Base-by-base conservation (phyloP, 805 yeast species). In the Wickerhamomyces ciferrii region DNA sequence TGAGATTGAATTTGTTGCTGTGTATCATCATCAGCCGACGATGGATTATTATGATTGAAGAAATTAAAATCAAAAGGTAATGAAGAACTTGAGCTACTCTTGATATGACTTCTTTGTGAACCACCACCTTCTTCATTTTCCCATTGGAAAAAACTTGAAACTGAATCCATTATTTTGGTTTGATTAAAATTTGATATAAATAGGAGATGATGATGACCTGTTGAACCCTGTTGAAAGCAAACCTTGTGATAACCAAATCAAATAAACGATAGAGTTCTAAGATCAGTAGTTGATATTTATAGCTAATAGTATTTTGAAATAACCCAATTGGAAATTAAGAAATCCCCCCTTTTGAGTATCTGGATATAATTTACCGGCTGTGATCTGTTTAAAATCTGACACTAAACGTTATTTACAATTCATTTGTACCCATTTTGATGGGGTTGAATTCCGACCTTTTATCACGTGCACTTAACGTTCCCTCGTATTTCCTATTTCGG, bases 121-220 rank as follows among this genome's bases (percentile, higher is more conserved):
- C 18, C 18, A 13, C 38, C 38, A 27, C 31, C 24, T 18, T 19
- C 38, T 7, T 35, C 18, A 11, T 32, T 21, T 19, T 51, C 67
- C 56, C 65, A 59, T 54, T 62, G 58, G 25, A 66, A 57, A 27
- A 64, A 55, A 40, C 53, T 58, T 7, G 62, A 48, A 4, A 60
- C 62, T 3, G 61, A 53, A 46, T 63, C 66, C 62, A 61, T 61
- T 25, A 29, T 32, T 5, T 20, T 10, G 8, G 6, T 4, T 25
- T 34, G 37, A 34, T n/a, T 34, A 11, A 15, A 11, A 23, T 23
- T 8, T 23, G 25, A 6, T 23, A n/a, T n/a, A n/a, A n/a, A n/a
- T n/a, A n/a, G n/a, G n/a, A n/a, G n/a, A n/a, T n/a, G n/a, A n/a
- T n/a, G n/a, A n/a, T n/a, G n/a, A n/a, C n/a, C n/a, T n/a, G n/a